phyloP scores from a whole-genome alignment of 805 yeast genomes.

The Candida easanensis region DNA sequence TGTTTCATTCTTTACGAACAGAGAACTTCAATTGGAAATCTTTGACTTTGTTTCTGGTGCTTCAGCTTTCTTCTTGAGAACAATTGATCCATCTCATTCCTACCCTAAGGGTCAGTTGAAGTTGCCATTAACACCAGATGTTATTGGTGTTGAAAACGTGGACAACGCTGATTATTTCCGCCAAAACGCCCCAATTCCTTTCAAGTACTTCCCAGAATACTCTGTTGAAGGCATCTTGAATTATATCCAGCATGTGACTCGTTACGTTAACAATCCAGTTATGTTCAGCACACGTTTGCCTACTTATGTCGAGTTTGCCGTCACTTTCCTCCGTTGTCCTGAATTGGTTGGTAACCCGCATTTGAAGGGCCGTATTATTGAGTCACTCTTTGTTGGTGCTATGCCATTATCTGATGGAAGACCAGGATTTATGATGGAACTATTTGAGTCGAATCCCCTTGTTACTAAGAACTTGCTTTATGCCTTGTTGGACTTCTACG shows the following conservation, averaged over 20 bases:
- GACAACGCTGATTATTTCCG: slow-evolving; percentile 75
- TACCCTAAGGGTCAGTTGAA: slow-evolving; percentile 52
- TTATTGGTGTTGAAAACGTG: slow-evolving; percentile 59
- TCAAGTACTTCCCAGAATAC: slow-evolving; percentile 83
- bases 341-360: slow-evolving; percentile 90
- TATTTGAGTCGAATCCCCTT: slow-evolving; percentile 61
- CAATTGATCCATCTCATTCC: slow-evolving; percentile 67
- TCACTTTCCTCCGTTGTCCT: slow-evolving; percentile 77
- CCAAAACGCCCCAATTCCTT: slow-evolving; percentile 65
- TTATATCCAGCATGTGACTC: slow-evolving; percentile 61
- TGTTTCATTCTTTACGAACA: slow-evolving; percentile 58
- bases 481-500: slow-evolving; percentile 85
- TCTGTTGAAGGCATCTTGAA: slow-evolving; percentile 78
- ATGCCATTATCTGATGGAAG: slow-evolving; percentile 50
- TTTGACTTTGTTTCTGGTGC: slow-evolving; percentile 80
- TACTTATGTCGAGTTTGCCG: slow-evolving; percentile 65
- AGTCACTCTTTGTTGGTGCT: slow-evolving; percentile 74
- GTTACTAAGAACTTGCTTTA: slow-evolving; percentile 69
- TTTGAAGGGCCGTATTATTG: slow-evolving; percentile 80
- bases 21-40: slow-evolving; percentile 57
- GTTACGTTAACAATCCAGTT: slow-evolving; percentile 56
- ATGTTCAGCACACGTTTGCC: slow-evolving; percentile 49
- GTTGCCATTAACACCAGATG: slow-evolving; percentile 60
- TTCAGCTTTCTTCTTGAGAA: slow-evolving; percentile 64
- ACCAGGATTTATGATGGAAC: slow-evolving; percentile 71